A percentile compares a stretch with the other conserved stretches of the same genome.
These are phyloP conservation scores for Phallus indusiatus DNA, from an alignment of 768 basidiomycete genomes.

Conservation along the genomic window DNA sequence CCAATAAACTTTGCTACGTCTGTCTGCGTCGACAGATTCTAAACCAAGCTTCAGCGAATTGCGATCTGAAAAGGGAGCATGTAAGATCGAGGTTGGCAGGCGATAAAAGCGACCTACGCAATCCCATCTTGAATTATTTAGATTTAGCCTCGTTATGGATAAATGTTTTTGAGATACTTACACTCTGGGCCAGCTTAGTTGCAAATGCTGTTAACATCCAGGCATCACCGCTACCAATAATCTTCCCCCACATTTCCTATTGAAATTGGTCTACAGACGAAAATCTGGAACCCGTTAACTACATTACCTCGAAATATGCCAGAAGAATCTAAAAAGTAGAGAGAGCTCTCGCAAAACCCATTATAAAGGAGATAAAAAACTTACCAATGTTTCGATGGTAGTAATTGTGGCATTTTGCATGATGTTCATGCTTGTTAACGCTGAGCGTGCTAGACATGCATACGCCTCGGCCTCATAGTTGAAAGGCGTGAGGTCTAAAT, in stretches of 20 bases:
- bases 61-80: constrained; percentile 37
- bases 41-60: constrained; percentile 58
- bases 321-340: neutral
- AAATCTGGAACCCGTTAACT: neutral
- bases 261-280: neutral
- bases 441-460: constrained; percentile 54
- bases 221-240: constrained; percentile 6
- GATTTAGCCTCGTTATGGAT: neutral
- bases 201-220: constrained; percentile 10
- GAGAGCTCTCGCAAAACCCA: neutral
- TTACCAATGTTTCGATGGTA: constrained; percentile 65
- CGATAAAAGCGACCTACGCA: constrained; percentile 39
- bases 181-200: constrained; percentile 7
- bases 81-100: constrained; percentile 33
- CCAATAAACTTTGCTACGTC: constrained; percentile 67
- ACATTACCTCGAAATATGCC: constrained; percentile 6
- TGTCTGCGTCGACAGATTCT: constrained; percentile 48
- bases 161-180: constrained; percentile 7
- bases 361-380: constrained; percentile 30
- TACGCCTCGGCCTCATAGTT: constrained; percentile 53
- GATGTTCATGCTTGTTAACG: constrained; percentile 54
- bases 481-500: constrained; percentile 46
- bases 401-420: constrained; percentile 62
- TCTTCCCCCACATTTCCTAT: constrained; percentile 9
- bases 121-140: constrained; percentile 39